Base-by-base conservation (phyloP, 306 rosid species). In the Arachis hypogaea region DNA sequence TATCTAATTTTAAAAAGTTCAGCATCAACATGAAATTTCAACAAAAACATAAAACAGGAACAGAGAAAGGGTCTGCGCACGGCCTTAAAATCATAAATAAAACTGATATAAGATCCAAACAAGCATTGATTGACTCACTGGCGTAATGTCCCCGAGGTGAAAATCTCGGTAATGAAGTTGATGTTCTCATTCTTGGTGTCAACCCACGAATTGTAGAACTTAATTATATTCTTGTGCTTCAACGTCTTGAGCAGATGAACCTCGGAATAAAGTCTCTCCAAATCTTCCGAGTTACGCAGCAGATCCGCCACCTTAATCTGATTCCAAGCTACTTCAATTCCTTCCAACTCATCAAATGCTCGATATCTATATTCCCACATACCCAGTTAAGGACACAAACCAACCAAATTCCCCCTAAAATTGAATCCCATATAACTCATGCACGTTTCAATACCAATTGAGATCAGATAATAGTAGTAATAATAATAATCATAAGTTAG, bases 291-390 rank as follows among this genome's bases (percentile, higher is more conserved):
- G 79, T 92, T 79, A 38, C 86, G 90, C 75, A 95, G 72, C 44
- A 95, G 69, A 90, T 95, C 98, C 12, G 93, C 87, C 71, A 95
- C 87, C 87, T 86, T 95, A 69, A 92, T 86, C 85, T 95, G 99
- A 83, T 95, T 95, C 99, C 99, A 95, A 60, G 99, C 99, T 66
- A 94, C 99, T 86, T 95, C 99, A 74, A 95, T 88, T 55, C 99
- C 99, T 82, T 95, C 99, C 86, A 84, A 83, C 70, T 90, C 98
- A 84, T 95, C 99, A 83, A 95, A 95, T 9, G 93, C 99, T 43
- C 99, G 83, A 72, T 95, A 95, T 90, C 99, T 93, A 62, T 69
- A 75, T 81, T 81, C 61, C 78, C 79, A 80, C 44, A 77, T 47
- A 55, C 55, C 71, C 4, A 33, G 54, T 95, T 74, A 92, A 88